phyloP scores from a whole-genome alignment of 1,139 yeast species.

The Kurtzmaniella quercitrusa region DNA sequence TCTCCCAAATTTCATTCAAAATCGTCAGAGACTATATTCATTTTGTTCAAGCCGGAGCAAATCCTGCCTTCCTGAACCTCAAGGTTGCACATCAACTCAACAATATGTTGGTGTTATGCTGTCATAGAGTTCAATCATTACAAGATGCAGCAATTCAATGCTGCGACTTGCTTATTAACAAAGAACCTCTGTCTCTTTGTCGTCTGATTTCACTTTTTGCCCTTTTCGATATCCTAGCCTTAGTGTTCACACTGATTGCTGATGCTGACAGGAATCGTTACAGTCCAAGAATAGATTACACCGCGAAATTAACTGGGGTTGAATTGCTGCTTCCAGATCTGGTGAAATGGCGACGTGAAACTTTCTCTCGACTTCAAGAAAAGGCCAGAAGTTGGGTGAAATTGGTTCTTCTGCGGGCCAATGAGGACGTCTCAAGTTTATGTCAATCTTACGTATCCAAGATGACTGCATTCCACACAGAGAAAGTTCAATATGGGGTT shows the following conservation, averaged over 20 bases:
- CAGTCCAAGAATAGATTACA: slow-evolving; percentile 71
- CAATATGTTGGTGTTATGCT: slow-evolving; percentile 62
- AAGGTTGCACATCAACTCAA: slow-evolving; percentile 70
- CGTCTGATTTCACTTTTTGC: slow-evolving; percentile 71
- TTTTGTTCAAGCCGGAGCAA: slow-evolving; percentile 43
- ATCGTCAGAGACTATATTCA: slow-evolving; percentile 55
- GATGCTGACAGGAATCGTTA: slow-evolving; percentile 88
- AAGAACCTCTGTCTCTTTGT: slow-evolving; percentile 80
- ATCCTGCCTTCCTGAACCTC: slow-evolving; percentile 50
- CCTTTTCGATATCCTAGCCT: slow-evolving; percentile 71
- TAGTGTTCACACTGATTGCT: slow-evolving; percentile 72
- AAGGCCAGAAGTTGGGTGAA: slow-evolving; percentile 68
- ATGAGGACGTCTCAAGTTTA: slow-evolving; percentile 72
- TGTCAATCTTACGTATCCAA: slow-evolving; percentile 70
- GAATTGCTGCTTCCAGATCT: slow-evolving; percentile 72
- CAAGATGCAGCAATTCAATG: slow-evolving; percentile 81
- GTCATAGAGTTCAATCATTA: slow-evolving; percentile 71
- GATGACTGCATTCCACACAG: slow-evolving; percentile 27
- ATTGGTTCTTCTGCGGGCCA: slow-evolving; percentile 49
- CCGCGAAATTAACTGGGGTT: slow-evolving; percentile 55
- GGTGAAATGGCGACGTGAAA: slow-evolving; percentile 66
- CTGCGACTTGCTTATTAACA: slow-evolving; percentile 63
- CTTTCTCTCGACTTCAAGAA: slow-evolving; percentile 56
- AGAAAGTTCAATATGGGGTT: slow-evolving; percentile 66
- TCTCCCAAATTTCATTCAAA: slow-evolving; percentile 61